phyloP scores from a whole-genome alignment of 805 yeast genomes.

The Kodamaea jinghongensis region DNA sequence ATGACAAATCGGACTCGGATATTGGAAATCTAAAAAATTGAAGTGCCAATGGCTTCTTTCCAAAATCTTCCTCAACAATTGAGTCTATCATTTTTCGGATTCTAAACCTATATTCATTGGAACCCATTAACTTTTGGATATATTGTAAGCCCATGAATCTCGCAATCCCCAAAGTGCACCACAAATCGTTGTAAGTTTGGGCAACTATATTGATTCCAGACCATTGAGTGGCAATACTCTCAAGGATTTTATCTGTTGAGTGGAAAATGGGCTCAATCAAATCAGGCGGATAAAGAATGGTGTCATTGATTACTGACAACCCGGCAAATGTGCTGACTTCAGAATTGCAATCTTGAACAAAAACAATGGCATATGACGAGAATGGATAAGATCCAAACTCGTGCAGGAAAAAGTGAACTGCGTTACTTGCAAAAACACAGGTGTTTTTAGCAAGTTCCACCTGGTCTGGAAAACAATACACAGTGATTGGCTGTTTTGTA shows the following conservation, averaged over 20 bases:
- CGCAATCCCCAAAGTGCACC: constrained; percentile 88
- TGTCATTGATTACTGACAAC: constrained; percentile 57
- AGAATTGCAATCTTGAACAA: constrained; percentile 56
- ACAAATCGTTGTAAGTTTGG: constrained; percentile 68
- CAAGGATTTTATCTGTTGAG: constrained; percentile 64
- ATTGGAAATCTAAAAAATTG: constrained; percentile 69
- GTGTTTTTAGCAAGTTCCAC: constrained; percentile 62
- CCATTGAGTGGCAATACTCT: constrained; percentile 85
- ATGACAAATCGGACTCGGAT: constrained; percentile 56
- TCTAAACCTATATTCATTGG: constrained; percentile 73
- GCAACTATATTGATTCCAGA: constrained; percentile 91
- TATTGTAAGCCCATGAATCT: constrained; percentile 78
- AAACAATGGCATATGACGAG: constrained; percentile 72
- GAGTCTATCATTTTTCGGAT: constrained; percentile 62
- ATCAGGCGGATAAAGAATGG: constrained; percentile 66
- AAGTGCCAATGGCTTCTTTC: constrained; percentile 75
- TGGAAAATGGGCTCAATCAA: constrained; percentile 75
- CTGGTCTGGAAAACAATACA: constrained; percentile 63
- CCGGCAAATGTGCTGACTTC: constrained; percentile 70
- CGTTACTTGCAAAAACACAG: constrained; percentile 70
- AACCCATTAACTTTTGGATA: constrained; percentile 69
- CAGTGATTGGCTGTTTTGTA: constrained; percentile 40
- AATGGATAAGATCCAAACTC: constrained; percentile 95
- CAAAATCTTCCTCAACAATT: constrained; percentile 72
- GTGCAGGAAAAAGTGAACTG: constrained; percentile 77